Evolutionary conservation across 495 filamentous ascomycete species (phyloP), one percentile per base, ranked within the genome.

Genomic region (Tetracladium marchalianum): DNA sequence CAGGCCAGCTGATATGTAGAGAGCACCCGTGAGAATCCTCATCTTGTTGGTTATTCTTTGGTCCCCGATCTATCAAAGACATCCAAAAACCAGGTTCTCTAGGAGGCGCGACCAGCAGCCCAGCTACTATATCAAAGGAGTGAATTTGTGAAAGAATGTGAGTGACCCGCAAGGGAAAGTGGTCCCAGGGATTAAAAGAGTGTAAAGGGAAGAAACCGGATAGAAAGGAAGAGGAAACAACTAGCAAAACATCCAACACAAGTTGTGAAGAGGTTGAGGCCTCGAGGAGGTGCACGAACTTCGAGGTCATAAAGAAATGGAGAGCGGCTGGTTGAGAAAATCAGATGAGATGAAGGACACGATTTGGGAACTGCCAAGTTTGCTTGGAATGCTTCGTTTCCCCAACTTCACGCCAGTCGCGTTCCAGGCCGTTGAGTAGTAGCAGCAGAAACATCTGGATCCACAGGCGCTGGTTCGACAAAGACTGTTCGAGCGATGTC

Each of bases 331-430:
- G 24, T 16, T 18, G 22, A 52, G 49, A 52, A 51, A 39, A 54
- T 51, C 44, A 46, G 51, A 54, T 37, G 48, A 52, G 47, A 44
- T 49, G 47, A 54, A 53, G 54, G 43, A 51, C 43, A 43, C 43
- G 22, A 27, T 27, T 27, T 7, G 22, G 22, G 22, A 27, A 27
- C 22, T 27, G 22, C 22, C 22, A 27, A 27, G 22, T 3, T 27
- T 27, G 22, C 22, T 27, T 27, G 22, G 22, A 27, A 27, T 27
- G 22, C 22, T 27, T 27, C 22, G 22, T 27, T 27, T 27, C 22
- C 22, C 22, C 22, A 27, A 27, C 22, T 27, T 27, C 22, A 27
- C 22, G 22, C 22, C 22, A 27, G 22, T 27, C 22, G 22, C 22
- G 22, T 27, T 27, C 22, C 22, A 27, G 22, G 22, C 22, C 22